phyloP scores from a whole-genome alignment of 495 filamentous ascomycete species.

The Penicillium riverlandense region DNA sequence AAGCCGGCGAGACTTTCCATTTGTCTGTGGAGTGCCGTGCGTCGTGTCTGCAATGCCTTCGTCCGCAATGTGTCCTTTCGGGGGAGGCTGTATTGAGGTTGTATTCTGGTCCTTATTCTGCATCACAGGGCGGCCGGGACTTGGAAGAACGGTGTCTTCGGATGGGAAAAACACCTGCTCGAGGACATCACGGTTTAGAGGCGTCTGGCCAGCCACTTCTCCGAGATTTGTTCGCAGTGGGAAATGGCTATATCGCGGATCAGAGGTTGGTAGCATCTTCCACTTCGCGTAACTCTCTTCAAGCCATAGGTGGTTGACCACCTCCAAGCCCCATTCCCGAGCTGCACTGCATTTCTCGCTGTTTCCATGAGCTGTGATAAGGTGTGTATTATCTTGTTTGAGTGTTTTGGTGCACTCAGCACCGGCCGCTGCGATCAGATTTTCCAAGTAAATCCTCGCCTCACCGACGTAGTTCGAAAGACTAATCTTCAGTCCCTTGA shows the following conservation, averaged over 20 bases:
- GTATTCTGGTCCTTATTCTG: constrained; percentile 30
- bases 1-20: constrained; percentile 21
- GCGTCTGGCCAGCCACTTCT: constrained; percentile 85
- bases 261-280: constrained; percentile 56
- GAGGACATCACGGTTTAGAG: constrained; percentile 48
- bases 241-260: constrained; percentile 71
- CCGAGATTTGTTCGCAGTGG: constrained; percentile 83
- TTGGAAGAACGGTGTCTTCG: constrained; percentile 18
- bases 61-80: constrained; percentile 8
- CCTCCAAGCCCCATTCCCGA: constrained; percentile 81
- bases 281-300: constrained; percentile 95
- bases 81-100: constrained; percentile 13
- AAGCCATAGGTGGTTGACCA: constrained; percentile 94
- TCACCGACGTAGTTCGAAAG: constrained; percentile 96
- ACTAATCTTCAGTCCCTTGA: constrained; percentile 68
- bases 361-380: constrained; percentile 79
- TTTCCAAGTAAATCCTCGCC: constrained; percentile 88
- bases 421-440: constrained; percentile 73
- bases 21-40: constrained; percentile 21
- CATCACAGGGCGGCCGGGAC: constrained; percentile 20
- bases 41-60: constrained; percentile 7
- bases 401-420: constrained; percentile 87
- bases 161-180: constrained; percentile 48
- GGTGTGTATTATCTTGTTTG: constrained; percentile 88
- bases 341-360: constrained; percentile 92